Base-by-base conservation (phyloP, 192 early-diverging fungal genomes). In the Mortierella alpina region DNA sequence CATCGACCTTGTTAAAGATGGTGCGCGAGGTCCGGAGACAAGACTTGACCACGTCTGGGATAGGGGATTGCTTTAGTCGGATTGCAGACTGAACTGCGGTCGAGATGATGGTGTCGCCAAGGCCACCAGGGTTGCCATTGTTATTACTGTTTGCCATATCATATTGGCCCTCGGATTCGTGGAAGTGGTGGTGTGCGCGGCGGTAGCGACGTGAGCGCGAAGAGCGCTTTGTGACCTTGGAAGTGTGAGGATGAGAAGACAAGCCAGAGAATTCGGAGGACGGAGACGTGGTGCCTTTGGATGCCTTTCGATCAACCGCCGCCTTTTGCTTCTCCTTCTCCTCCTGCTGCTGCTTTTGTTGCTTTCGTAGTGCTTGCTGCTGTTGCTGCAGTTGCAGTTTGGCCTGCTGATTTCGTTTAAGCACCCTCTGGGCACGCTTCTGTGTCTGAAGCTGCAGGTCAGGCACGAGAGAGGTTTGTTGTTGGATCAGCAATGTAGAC, bases 11-110 rank as follows among this genome's bases (percentile, higher is more conserved):
- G 53, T 83, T 60, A 23, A 84, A 71, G 31, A 82, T 82, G 14
- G 63, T 71, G 59, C 72, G 63, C 1, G 83, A 71, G 11, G 78
- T 79, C 4, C 70, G 77, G 40, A 66, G 56, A 42, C 77, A 80
- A 1, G 82, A 62, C 23, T 73, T 63, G 58, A 88, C 78, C 4
- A 80, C 75, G 71, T 85, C 87, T 10, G 88, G 88, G 44, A 90
- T 76, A 40, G 88, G 88, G 6, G 87, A 88, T 52, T 86, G 87
- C 66, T 90, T 90, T 9, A 90, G 61, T 6, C 84, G 64, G 51
- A 90, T 84, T 0, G 88, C 88, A 56, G 78, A 73, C 12, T 75
- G 60, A 31, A 90, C 83, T 0, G 83, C 80, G 0, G 82, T 70
- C 13, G 87, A 71, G 58, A 88, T 88, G 4, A 90, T 76, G 15